Evolutionary conservation across 257 asterid genomes (phyloP), one percentile per base, ranked within the genome.

Genomic region (Ehretia macrophylla): DNA sequence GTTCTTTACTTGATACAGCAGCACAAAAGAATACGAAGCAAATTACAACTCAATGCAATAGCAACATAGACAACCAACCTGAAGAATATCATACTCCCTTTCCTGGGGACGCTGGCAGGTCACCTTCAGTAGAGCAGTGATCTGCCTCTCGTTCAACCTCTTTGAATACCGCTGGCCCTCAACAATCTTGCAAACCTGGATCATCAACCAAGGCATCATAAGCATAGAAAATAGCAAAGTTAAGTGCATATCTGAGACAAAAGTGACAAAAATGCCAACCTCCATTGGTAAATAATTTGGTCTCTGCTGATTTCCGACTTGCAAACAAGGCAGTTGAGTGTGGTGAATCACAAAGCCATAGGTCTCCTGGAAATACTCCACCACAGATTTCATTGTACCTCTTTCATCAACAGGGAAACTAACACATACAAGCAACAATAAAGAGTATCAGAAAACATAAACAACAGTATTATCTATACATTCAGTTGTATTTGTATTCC

Each of bases 71-170:
- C 35, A 18, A 65, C 58, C 48, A 17, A 93, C 99, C 89, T 76
- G 80, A 57, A 85, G 88, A 52, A 93, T 89, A 72, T 87, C 94
- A 0, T 12, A 17, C 58, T 93, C 99, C 60, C 97, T 79, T 37
- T 89, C 96, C 0, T 73, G 79, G 3, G 99, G 97, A 12, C 97
- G 95, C 79, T 89, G 99, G 81, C 99, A 93, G 3, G 99, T 93
- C 60, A 93, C 99, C 60, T 79, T 89, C 45, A 93, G 87, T 18
- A 93, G 83, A 1, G 89, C 94, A 60, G 99, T 89, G 44, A 89
- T 89, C 79, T 93, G 99, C 20, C 77, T 81, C 77, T 93, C 99
- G 70, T 93, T 93, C 59, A 93, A 73, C 68, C 96, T 81, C 79
- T 89, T 93, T 0, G 99, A 86, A 51, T 93, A 93, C 53, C 99